These are phyloP conservation scores for Butyriboletus loyo DNA, from an alignment of 768 basidiomycete species.

Conservation along the genomic window DNA sequence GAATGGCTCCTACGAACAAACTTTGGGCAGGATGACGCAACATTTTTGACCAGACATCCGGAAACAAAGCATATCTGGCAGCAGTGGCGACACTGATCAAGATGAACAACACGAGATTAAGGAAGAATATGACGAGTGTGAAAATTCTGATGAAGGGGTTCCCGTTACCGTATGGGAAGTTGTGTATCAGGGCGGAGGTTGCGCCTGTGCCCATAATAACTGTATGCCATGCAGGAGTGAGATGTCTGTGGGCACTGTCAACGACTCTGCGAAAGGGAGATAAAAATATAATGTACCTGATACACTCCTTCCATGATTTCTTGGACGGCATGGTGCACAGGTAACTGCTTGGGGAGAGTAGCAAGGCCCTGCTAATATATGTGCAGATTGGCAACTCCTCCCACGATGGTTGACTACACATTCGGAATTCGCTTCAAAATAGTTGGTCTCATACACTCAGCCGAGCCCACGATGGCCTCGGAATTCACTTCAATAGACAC, in stretches of 20 bases:
- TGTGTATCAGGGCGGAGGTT: constrained; percentile 38
- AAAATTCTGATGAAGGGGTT: constrained; percentile 33
- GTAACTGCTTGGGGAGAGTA: too few species aligned
- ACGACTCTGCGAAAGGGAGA: not conserved
- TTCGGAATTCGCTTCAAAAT: too few species aligned
- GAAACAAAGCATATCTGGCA: constrained; percentile 42
- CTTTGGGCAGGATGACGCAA: constrained; percentile 45
- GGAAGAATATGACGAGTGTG: constrained; percentile 37
- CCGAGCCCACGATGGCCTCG: too few species aligned
- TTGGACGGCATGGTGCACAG: constrained; percentile 13
- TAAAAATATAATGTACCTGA: constrained; percentile 23
- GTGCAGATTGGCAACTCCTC: not conserved
- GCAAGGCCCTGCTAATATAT: not conserved
- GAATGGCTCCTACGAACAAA: constrained; percentile 42
- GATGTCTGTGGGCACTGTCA: constrained; percentile 32
- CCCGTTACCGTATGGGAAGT: constrained; percentile 41
- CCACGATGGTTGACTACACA: not conserved
- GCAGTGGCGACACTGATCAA: constrained; percentile 31
- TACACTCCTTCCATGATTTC: constrained; percentile 38
- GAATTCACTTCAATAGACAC: too few species aligned
- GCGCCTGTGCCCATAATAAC: constrained; percentile 49
- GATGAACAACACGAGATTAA: constrained; percentile 41
- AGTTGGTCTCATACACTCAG: too few species aligned
- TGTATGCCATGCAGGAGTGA: constrained; percentile 48
- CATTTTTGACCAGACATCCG: constrained; percentile 44